Base-by-base conservation (phyloP, 108 stramenopile genomes). In the Nitzschia putrida region DNA sequence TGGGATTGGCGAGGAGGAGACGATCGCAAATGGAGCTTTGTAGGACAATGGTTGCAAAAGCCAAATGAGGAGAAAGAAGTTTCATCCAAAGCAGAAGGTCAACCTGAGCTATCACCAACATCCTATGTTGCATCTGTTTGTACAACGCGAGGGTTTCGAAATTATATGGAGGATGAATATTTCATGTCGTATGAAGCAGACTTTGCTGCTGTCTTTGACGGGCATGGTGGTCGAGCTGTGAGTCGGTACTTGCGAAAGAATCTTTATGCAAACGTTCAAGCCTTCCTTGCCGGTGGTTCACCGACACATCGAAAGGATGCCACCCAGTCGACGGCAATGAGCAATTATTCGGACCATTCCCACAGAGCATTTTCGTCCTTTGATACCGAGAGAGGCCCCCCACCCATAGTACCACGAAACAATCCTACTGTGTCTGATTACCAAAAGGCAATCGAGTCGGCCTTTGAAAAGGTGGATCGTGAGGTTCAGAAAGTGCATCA, bases 171-270 rank as follows among this genome's bases (percentile, higher is more conserved):
- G 80, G 93, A 94, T 71, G 90, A 94, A 65, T 81, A 67, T 57
- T 85, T 83, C 63, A 61, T 85, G 20, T 65, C 68, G 14, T 24
- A 60, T 3, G 68, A 76, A 21, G 83, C 83, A 14, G 63, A 78
- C 45, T 90, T 94, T 76, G 82, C 77, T 47, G 96, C 91, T 20
- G 96, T 97, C 8, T 97, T 97, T 76, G 98, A 98, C 71, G 98
- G 98, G 4, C 98, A 98, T 70, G 98, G 98, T 38, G 95, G 95
- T 11, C 64, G 51, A 37, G 83, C 89, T 16, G 95, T 98, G 3
- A 87, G 90, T 22, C 73, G 75, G 1, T 97, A 92, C 68, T 70
- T 93, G 22, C 57, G 85, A 25, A 83, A 93, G 64, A 93, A 96
- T 71, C 57, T 97, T 13, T 87, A 86, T 52, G 90, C 82, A 7